Conservation (phyloP, 176 grass and related monocot species). For the Thinopyrum elongatum region DNA sequence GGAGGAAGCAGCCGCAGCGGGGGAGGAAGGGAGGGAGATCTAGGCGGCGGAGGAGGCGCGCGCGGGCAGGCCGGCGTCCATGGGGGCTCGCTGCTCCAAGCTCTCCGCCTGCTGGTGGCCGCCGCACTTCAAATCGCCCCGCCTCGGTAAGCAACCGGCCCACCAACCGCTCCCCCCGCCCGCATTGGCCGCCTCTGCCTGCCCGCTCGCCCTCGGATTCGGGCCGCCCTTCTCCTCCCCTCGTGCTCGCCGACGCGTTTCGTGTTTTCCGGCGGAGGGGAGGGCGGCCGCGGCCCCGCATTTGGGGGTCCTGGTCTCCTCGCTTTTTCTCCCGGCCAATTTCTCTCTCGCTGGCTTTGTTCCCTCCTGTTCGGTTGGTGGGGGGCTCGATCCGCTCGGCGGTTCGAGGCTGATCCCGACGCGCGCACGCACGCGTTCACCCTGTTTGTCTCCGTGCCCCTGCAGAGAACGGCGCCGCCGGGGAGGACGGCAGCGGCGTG, state of each 20-base stretch:
- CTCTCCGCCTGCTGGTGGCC: slow-evolving; percentile 74
- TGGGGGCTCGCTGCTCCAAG: slow-evolving; percentile 83
- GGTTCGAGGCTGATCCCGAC: slow-evolving; percentile 24
- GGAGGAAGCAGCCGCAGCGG: slow-evolving; percentile 18
- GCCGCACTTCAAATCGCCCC: slow-evolving; percentile 63
- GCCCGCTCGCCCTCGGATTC: background rate
- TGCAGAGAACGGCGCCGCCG: slow-evolving; percentile 41
- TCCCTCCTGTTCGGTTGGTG: background rate
- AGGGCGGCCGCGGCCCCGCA: slow-evolving; percentile 16
- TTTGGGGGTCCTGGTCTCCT: slow-evolving; percentile 40
- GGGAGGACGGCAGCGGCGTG: slow-evolving; percentile 37
- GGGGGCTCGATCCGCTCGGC: slow-evolving; percentile 16
- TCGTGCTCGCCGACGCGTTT: background rate
- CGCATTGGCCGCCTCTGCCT: background rate
- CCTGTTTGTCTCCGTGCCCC: background rate
- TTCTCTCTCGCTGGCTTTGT: background rate
- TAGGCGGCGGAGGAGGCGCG: background rate
- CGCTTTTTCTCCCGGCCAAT: slow-evolving; percentile 12
- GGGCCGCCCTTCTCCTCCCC: background rate
- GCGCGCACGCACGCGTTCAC: too few species aligned
- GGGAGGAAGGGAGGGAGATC: slow-evolving; percentile 27
- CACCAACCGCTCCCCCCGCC: background rate
- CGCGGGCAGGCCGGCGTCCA: slow-evolving; percentile 16
- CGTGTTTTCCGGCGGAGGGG: background rate
- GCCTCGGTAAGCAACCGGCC: slow-evolving; percentile 26